Conservation (phyloP, 768 basidiomycete genomes). For the Russula olivacea region DNA sequence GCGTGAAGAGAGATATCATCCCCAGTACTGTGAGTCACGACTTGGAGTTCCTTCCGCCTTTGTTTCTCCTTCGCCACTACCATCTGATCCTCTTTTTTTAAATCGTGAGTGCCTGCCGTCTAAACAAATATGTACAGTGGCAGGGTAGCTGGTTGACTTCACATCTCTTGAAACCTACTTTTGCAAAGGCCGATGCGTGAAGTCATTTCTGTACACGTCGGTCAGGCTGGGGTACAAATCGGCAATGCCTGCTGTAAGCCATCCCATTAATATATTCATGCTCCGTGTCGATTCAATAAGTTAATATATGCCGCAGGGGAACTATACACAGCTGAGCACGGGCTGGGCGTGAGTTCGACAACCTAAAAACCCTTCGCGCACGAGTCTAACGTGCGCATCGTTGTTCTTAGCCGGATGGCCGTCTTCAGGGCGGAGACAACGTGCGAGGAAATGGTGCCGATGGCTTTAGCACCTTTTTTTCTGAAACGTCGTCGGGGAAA, state of each 20-base stretch:
- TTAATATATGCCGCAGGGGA: conserved; percentile 59
- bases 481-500: conserved; percentile 93
- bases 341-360: conserved; percentile 71
- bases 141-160: neutral
- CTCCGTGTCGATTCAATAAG: neutral
- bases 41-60: neutral
- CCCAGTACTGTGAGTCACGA: neutral
- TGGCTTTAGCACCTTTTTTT: conserved; percentile 99
- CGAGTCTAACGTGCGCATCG: conserved; percentile 20
- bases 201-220: conserved; percentile 98
- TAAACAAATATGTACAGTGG: neutral
- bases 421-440: conserved; percentile 71
- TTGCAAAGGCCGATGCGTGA: conserved; percentile 62
- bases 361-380: conserved; percentile 1
- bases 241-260: conserved; percentile 98
- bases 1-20: neutral
- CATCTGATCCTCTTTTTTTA: neutral
- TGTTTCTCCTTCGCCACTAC: neutral
- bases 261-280: conserved; percentile 8
- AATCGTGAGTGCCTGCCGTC: conserved; percentile 7
- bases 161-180: conserved; percentile 4
- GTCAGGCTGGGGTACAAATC: conserved; percentile 97
- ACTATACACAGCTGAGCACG: conserved; percentile 98
- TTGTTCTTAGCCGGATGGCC: conserved; percentile 77
- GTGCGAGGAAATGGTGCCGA: conserved; percentile 58